Percentiles rank a stretch among this genome's conserved stretches.
Evolutionary conservation across 257 asterid species (phyloP).

Genomic region (Ophiorrhiza pumila): DNA sequence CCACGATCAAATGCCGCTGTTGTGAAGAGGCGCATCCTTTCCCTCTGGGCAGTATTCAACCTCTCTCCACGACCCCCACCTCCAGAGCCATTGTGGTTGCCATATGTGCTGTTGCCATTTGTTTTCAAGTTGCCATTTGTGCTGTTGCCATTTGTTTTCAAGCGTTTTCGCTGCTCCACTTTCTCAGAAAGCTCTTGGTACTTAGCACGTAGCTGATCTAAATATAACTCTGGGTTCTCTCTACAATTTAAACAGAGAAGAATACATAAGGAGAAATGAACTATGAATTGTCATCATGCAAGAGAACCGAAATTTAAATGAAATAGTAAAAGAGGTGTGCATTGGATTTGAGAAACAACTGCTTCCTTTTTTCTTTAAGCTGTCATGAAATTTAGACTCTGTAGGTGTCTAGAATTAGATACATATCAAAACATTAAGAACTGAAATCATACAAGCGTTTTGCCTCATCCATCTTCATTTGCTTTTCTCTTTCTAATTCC

Average conservation of each 20-base stretch:
- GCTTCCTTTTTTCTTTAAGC: no score
- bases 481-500: constrained; percentile 84
- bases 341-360: no score
- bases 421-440: constrained; percentile 12
- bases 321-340: background rate
- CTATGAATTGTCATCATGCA: background rate
- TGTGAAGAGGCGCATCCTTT: constrained; percentile 97
- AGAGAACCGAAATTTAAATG: background rate
- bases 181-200: constrained; percentile 76
- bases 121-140: no score
- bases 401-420: background rate
- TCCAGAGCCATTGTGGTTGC: constrained; percentile 71
- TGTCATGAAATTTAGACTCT: no score
- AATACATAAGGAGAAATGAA: background rate
- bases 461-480: constrained; percentile 87
- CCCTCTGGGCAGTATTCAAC: constrained; percentile 80
- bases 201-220: constrained; percentile 84
- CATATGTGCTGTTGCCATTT: constrained; percentile 68
- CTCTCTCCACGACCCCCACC: constrained; percentile 99
- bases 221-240: constrained; percentile 82
- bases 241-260: constrained; percentile 37
- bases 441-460: constrained; percentile 64
- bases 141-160: no score
- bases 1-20: constrained; percentile 99
- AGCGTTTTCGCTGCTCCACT: constrained; percentile 77